Evolutionary conservation across 345 rosid species (phyloP), one percentile per base, ranked within the genome.

Genomic region (Salix suchowensis): DNA sequence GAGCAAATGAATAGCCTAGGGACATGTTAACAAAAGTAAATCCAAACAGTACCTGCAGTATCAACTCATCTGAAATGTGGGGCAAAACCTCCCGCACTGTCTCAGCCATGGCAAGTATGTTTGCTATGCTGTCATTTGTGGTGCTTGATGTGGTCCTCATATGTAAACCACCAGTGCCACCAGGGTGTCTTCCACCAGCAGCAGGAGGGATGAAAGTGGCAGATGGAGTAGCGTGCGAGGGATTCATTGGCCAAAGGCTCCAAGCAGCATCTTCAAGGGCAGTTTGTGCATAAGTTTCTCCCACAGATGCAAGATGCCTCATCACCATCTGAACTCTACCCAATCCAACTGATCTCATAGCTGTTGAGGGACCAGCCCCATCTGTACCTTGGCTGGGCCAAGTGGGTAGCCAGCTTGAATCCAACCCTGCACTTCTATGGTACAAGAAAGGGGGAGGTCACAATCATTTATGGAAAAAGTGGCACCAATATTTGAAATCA

Each of bases 231-330:
- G 91, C 87, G 82, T 92, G 94, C 44, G 94, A 64, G 19, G 91
- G 82, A 81, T 88, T 91, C 85, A 79, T 81, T 15, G 98, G 94
- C 99, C 99, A 92, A 54, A 89, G 90, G 86, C 90, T 86, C 98
- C 98, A 93, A 71, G 97, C 81, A 76, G 92, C 76, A 82, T 93
- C 98, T 19, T 96, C 99, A 67, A 92, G 87, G 79, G 98, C 89
- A 81, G 92, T 87, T 77, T 93, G 96, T 32, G 94, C 91, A 81
- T 94, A 94, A 68, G 94, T 91, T 84, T 92, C 98, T 64, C 98
- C 98, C 64, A 95, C 91, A 73, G 96, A 91, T 77, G 98, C 97
- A 79, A 96, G 94, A 84, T 96, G 98, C 84, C 99, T 93, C 99
- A 96, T 92, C 98, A 96, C 89, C 98, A 92, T 88, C 89, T 96